Base-by-base conservation (phyloP, 495 filamentous ascomycete species). In the Neurospora sp. region DNA sequence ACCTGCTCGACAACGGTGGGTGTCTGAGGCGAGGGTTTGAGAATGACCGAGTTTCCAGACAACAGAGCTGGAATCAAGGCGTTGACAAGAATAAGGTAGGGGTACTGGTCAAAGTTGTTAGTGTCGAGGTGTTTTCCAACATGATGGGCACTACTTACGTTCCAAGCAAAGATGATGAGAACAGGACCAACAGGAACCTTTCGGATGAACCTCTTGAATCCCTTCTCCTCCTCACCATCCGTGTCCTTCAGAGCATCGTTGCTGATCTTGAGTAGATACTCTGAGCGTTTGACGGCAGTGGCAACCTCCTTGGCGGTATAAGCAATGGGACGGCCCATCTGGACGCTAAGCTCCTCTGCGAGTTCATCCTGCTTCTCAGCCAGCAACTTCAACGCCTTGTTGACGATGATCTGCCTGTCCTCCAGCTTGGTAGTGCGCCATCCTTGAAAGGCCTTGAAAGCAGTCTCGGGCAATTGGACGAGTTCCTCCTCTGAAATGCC, bases 1-100 rank as follows among this genome's bases (percentile, higher is more conserved):
- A 96, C 84, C 48, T 93, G 93, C 82, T 98, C 94, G 16, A 88
- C 93, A 71, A 96, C 88, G 0, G 94, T 97, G 3, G 94, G 94
- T 5, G 94, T 97, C 81, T 97, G 94, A 11, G 94, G 94, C 5
- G 93, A 97, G 23, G 94, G 94, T 82, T 97, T 98, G 8, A 98
- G 83, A 69, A 98, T 94, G 39, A 97, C 92, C 11, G 92, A 88
- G 79, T 97, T 96, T 20, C 94, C 94, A 38, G 92, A 89, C 27
- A 98, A 87, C 38, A 98, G 82, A 2, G 94, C 94, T 4, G 94
- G 94, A 71, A 98, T 90, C 71, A 98, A 83, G 10, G 92, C 92
- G 83, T 98, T 98, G 77, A 97, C 90, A 7, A 97, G 86, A 76
- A 94, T 95, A 66, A 98, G 85, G 77, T 96, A 98, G 14, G 94